These are phyloP conservation scores for Protomyces gravidus DNA, from an alignment of 1,139 yeast species.

Conservation along the genomic window DNA sequence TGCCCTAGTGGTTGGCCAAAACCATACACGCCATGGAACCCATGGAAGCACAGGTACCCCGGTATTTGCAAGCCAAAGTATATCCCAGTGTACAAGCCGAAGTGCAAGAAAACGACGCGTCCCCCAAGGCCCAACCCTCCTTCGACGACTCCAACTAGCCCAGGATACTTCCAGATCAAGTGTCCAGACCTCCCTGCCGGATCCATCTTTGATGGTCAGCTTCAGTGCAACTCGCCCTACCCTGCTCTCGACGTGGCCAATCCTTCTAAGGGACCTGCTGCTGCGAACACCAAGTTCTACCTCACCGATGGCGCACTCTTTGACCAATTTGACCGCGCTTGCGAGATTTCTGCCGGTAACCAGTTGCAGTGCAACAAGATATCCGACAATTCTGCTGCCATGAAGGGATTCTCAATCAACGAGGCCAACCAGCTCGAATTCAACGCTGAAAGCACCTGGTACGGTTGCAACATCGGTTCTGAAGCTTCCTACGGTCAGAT, in stretches of 20 bases:
- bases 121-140: neutral
- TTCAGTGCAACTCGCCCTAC: slow-evolving; percentile 3
- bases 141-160: neutral
- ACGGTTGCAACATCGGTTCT: neutral
- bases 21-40: neutral
- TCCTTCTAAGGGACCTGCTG: neutral
- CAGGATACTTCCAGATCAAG: neutral
- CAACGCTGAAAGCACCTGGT: neutral
- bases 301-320: neutral
- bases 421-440: neutral
- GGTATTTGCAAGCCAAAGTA: neutral
- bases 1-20: neutral
- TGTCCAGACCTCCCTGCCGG: neutral
- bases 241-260: neutral
- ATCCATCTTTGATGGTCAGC: neutral
- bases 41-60: neutral
- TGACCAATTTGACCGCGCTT: neutral
- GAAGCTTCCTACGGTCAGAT: neutral
- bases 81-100: neutral
- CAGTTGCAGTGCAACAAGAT: neutral
- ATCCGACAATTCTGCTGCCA: neutral
- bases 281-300: neutral
- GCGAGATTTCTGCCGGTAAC: neutral
- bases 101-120: neutral
- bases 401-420: neutral